Percentiles rank a stretch among this genome's conserved stretches.
Evolutionary conservation across 805 yeast species (phyloP).

Genomic region (Saccharomyces eubayanus): DNA sequence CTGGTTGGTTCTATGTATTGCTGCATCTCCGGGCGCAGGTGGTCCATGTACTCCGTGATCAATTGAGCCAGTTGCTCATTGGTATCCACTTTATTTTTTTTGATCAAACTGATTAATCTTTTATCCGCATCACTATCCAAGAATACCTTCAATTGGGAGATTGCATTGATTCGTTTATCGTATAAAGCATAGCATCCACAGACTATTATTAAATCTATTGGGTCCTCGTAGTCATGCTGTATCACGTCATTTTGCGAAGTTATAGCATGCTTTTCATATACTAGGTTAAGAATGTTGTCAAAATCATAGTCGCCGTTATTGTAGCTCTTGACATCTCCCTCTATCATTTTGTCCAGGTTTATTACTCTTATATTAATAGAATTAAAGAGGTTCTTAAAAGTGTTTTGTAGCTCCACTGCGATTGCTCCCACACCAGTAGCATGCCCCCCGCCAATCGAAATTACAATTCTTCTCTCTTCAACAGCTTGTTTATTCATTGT

Average conservation of each 20-base stretch:
- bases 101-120: slow-evolving; percentile 71
- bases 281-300: slow-evolving; percentile 3
- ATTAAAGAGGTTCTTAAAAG: slow-evolving; percentile 19
- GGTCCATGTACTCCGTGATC: slow-evolving; percentile 24
- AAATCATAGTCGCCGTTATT: slow-evolving; percentile 31
- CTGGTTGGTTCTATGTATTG: slow-evolving; percentile 27
- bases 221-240: slow-evolving; percentile 21
- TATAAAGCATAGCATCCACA: slow-evolving; percentile 78
- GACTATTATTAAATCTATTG: slow-evolving; percentile 38
- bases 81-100: slow-evolving; percentile 7
- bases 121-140: slow-evolving; percentile 82
- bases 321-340: slow-evolving; percentile 13
- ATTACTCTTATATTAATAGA: slow-evolving; percentile 28
- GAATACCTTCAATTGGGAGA: slow-evolving; percentile 61
- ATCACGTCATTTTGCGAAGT: slow-evolving; percentile 12
- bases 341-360: slow-evolving; percentile 35
- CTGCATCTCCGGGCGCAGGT: slow-evolving; percentile 26
- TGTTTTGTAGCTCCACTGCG: slow-evolving; percentile 32
- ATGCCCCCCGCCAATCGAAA: slow-evolving; percentile 29
- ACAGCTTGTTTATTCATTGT: neutral
- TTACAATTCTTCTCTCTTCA: slow-evolving; percentile 5
- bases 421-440: slow-evolving; percentile 28
- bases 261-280: slow-evolving; percentile 14
- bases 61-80: slow-evolving; percentile 15
- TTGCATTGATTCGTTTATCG: slow-evolving; percentile 44